Conservation (phyloP, 2,329 filamentous ascomycete genomes). For the Venturia effusa region DNA sequence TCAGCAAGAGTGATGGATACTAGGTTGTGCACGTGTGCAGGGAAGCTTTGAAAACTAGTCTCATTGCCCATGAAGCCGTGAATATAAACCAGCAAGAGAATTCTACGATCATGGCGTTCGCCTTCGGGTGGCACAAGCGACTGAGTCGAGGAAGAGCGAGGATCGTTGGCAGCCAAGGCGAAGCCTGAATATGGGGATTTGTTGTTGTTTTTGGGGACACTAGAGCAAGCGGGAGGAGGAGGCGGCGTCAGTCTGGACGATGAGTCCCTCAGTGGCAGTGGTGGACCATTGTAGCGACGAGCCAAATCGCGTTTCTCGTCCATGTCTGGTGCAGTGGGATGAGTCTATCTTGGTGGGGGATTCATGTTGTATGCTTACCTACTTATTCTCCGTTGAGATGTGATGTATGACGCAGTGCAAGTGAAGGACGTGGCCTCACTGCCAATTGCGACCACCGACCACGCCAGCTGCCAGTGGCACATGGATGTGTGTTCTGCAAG, state of each 20-base stretch:
- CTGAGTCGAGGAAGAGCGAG: conserved; percentile 34
- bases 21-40: conserved; percentile 72
- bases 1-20: conserved; percentile 56
- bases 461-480: too few species aligned
- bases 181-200: background rate
- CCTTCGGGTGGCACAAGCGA: conserved; percentile 30
- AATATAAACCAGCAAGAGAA: conserved; percentile 68
- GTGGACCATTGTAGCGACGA: background rate
- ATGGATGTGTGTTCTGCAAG: too few species aligned
- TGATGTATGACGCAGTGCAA: background rate
- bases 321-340: background rate
- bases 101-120: conserved; percentile 31
- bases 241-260: background rate
- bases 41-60: conserved; percentile 78
- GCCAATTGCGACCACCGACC: too few species aligned
- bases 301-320: background rate
- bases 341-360: background rate
- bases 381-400: background rate
- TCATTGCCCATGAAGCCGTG: conserved; percentile 88
- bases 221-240: background rate
- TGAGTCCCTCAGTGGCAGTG: background rate
- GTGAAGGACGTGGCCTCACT: too few species aligned
- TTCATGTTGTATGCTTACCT: background rate
- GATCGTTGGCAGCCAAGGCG: conserved; percentile 22
- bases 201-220: background rate